Evolutionary conservation across 192 early-diverging fungal species (phyloP).

Genomic region (Hyaloraphidium curvatum): DNA sequence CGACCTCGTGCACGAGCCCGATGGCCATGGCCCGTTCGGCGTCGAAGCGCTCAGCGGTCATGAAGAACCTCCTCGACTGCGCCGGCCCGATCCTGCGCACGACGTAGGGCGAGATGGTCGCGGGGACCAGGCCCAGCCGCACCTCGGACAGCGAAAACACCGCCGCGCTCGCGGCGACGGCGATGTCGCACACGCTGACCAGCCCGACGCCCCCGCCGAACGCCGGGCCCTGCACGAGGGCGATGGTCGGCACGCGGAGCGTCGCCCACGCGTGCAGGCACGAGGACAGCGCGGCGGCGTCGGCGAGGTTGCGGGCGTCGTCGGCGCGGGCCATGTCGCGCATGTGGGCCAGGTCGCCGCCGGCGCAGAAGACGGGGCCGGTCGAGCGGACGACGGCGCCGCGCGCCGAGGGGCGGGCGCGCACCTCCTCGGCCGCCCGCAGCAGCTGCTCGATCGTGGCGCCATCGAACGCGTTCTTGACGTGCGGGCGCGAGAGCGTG

Average conservation of each 20-base stretch:
- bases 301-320: no score
- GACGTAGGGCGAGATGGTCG: slow-evolving; percentile 39
- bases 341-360: no score
- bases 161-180: slow-evolving; percentile 18
- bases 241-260: slow-evolving; percentile 31
- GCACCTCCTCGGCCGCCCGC: no score
- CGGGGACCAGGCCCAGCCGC: slow-evolving; percentile 37
- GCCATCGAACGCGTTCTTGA: no score
- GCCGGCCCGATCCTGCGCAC: slow-evolving; percentile 31
- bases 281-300: no score
- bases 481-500: no score
- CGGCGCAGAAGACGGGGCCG: no score
- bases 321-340: no score
- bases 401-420: no score
- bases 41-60: slow-evolving; percentile 28
- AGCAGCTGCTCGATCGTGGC: no score
- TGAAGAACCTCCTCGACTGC: slow-evolving; percentile 30
- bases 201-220: slow-evolving; percentile 41
- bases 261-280: no score
- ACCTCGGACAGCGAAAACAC: slow-evolving; percentile 40
- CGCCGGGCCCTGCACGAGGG: slow-evolving; percentile 37
- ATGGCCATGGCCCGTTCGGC: slow-evolving; percentile 14
- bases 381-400: no score
- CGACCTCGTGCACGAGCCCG: slow-evolving; percentile 16
- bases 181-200: slow-evolving; percentile 31